A percentile compares a stretch with the other conserved stretches of the same genome.
Conservation (phyloP, 345 rosid species). For the Corchorus capsularis region DNA sequence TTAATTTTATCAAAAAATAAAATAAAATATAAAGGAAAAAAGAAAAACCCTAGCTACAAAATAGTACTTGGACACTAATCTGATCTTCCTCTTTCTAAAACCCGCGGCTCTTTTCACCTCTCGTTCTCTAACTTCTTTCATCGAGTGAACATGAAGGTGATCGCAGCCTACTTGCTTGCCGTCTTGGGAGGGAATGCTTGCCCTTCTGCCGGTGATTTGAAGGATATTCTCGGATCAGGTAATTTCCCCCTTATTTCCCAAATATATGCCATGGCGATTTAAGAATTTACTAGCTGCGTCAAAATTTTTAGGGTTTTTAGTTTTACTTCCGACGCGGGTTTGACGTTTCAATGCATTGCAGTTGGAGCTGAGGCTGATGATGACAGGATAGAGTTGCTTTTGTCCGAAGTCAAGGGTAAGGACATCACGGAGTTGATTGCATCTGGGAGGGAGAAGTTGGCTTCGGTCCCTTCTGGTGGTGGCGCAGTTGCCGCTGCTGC, state of each 20-base stretch:
- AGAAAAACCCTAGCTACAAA: neutral
- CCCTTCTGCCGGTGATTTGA: slow-evolving; percentile 56
- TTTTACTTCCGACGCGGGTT: neutral
- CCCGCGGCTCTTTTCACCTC: neutral
- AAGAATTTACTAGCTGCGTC: neutral
- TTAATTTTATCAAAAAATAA: neutral
- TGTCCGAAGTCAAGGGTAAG: slow-evolving; percentile 58
- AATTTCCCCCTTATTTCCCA: neutral
- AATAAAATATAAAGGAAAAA: neutral
- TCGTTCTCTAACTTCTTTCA: neutral
- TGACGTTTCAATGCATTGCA: slow-evolving; percentile 21
- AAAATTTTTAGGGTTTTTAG: neutral
- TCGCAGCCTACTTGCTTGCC: slow-evolving; percentile 72
- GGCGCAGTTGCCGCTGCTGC: slow-evolving; percentile 47
- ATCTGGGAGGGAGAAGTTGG: slow-evolving; percentile 67
- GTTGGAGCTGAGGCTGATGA: slow-evolving; percentile 73
- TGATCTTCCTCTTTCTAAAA: neutral
- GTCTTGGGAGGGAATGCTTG: slow-evolving; percentile 59
- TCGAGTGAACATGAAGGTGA: slow-evolving; percentile 55
- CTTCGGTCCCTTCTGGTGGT: slow-evolving; percentile 71
- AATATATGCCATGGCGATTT: neutral
- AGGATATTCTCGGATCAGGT: slow-evolving; percentile 68
- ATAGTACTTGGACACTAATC: neutral
- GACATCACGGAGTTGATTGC: slow-evolving; percentile 71
- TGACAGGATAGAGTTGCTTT: slow-evolving; percentile 52